These are phyloP conservation scores for Sporobolomyces phaffii DNA, from an alignment of 768 basidiomycete genomes.

Conservation along the genomic window DNA sequence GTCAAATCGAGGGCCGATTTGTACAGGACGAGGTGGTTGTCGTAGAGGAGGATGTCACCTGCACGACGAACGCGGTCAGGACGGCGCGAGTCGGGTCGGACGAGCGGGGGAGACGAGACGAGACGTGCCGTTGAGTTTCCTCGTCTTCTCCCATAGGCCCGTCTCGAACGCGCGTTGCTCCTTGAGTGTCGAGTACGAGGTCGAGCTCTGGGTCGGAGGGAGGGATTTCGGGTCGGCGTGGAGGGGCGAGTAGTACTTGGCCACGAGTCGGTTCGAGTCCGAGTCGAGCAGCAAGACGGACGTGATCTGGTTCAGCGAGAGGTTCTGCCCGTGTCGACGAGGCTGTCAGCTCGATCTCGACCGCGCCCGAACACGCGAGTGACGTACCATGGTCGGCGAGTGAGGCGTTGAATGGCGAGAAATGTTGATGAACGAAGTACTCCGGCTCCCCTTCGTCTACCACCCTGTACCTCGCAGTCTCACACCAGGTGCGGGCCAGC, in stretches of 20 bases:
- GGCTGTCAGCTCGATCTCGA: no score
- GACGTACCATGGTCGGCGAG: neutral
- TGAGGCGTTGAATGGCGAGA: no score
- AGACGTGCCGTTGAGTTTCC: constrained; percentile 73
- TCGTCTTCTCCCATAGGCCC: constrained; percentile 89
- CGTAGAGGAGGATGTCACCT: constrained; percentile 93
- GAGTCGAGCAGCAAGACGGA: constrained; percentile 87
- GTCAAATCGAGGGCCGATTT: constrained; percentile 92
- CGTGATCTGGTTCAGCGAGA: constrained; percentile 66
- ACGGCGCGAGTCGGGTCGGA: neutral
- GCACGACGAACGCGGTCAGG: neutral
- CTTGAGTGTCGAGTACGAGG: constrained; percentile 56
- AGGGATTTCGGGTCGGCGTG: constrained; percentile 50
- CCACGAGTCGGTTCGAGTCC: constrained; percentile 89
- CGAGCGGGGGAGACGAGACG: neutral
- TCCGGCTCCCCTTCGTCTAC: no score
- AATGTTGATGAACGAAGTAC: no score
- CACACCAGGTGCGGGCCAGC: no score
- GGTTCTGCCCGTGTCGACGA: constrained; percentile 15
- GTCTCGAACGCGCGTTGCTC: constrained; percentile 96
- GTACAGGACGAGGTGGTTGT: constrained; percentile 83
- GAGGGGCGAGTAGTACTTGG: constrained; percentile 87
- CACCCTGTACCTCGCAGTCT: no score
- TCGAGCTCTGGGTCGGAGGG: constrained; percentile 4
- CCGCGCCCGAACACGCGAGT: no score